These are phyloP conservation scores for Didymella glomerata DNA, from an alignment of 2,329 filamentous ascomycete species.

Conservation along the genomic window DNA sequence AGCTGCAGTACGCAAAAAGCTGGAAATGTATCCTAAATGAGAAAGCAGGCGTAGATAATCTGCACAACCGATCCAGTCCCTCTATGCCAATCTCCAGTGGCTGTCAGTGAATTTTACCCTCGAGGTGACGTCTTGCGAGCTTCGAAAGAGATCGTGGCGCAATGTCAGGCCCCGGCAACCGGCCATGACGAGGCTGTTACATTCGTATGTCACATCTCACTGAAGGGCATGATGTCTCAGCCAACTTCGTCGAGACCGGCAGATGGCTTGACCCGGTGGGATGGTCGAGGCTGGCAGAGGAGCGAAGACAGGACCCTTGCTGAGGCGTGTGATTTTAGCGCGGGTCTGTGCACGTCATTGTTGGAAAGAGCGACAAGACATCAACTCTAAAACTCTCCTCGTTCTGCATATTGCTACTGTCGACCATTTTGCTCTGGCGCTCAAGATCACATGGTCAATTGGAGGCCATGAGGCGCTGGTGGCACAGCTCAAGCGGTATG, in stretches of 20 bases:
- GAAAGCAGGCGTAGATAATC: background rate
- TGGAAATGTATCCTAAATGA: background rate
- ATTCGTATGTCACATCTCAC: conserved; percentile 9
- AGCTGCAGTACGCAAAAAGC: background rate
- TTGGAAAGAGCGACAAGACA: background rate
- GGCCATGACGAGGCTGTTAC: conserved; percentile 6
- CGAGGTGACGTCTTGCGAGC: too few species aligned
- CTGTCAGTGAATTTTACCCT: too few species aligned
- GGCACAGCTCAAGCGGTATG: background rate
- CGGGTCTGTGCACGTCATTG: conserved; percentile 4
- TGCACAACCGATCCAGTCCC: background rate
- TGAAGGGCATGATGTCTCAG: conserved; percentile 3
- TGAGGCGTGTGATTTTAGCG: conserved; percentile 2
- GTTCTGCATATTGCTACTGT: background rate
- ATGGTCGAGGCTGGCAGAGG: conserved; percentile 10
- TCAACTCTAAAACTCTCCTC: background rate
- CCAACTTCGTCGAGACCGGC: conserved; percentile 11
- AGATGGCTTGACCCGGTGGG: conserved; percentile 12
- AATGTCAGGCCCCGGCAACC: background rate
- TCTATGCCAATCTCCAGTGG: too few species aligned
- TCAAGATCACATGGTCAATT: too few species aligned
- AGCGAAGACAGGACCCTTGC: conserved; percentile 7
- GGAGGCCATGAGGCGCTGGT: background rate
- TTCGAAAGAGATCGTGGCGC: background rate
- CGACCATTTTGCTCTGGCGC: background rate